Evolutionary conservation across 176 grass and related monocot genomes (phyloP), one percentile per base, ranked within the genome.

Genomic region (Chrysopogon serrulatus): DNA sequence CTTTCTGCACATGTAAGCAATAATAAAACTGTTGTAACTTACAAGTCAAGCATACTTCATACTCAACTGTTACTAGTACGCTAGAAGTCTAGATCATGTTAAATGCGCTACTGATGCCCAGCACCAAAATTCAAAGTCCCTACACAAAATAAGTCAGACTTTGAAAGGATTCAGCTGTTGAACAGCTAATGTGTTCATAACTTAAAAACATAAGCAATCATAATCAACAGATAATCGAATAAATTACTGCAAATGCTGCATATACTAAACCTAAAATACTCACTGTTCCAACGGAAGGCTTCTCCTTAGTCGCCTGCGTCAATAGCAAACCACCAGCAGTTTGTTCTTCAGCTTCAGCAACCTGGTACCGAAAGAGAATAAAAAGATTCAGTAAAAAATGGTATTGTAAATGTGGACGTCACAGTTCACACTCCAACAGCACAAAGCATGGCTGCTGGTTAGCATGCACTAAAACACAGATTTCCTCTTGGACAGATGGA

Each of bases 231-330:
- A 79, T 54, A 23, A 86, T 78, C 1, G 0, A 27, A 71, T 43
- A 65, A 72, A 73, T 51, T 43, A 47, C 9, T 14, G 10, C 15
- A 70, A 26, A 66, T 70, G 19, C 60, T 59, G 13, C 0, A 57
- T 23, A 56, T 30, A 56, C 36, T 75, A 75, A 30, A 45, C 53
- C 2, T 68, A 51, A 71, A 81, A 72, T 64, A 66, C 91, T 94
- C 54, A 94, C 92, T 14, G 88, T 94, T 79, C 92, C 92, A 61
- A 86, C 33, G 65, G 92, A 90, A 72, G 92, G 92, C 12, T 86
- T 94, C 59, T 94, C 92, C 85, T 94, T 90, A 13, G 56, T 62
- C 1, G 83, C 79, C 56, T 86, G 82, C 17, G 86, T 94, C 74
- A 94, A 77, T 9, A 94, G 83, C 74, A 94, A 83, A 79, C 92